Conservation (phyloP, 108 stramenopile species). For the Mayamaea pseudoterrestris region DNA sequence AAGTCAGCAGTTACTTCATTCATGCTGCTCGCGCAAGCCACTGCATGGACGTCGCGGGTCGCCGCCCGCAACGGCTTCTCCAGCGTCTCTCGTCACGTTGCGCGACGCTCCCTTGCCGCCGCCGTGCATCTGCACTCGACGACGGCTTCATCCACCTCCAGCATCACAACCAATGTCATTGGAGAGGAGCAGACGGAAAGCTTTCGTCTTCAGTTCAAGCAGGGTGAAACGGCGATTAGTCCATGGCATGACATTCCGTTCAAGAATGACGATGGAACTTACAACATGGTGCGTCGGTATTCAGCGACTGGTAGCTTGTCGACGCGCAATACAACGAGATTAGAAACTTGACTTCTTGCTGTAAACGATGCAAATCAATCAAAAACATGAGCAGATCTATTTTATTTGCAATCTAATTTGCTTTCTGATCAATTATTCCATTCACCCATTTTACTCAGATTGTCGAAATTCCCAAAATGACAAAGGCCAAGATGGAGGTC, state of each 20-base stretch:
- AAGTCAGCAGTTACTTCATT: conserved; percentile 37
- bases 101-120: not conserved
- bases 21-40: conserved; percentile 21
- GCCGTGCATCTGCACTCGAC: conserved; percentile 4
- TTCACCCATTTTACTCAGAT: conserved; percentile 15
- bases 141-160: too few relatives aligned
- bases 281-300: conserved; percentile 60
- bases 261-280: conserved; percentile 35
- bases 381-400: too few relatives aligned
- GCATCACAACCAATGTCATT: conserved; percentile 32
- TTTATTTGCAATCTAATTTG: too few relatives aligned
- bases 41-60: conserved; percentile 32
- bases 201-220: conserved; percentile 69
- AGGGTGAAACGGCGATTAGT: conserved; percentile 38
- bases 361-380: too few relatives aligned
- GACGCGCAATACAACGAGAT: too few relatives aligned
- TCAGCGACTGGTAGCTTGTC: not conserved
- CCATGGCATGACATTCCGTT: conserved; percentile 88
- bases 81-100: conserved; percentile 7
- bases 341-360: too few relatives aligned
- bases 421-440: too few relatives aligned
- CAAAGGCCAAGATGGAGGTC: conserved; percentile 98
- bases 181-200: conserved; percentile 75
- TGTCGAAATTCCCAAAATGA: conserved; percentile 97
- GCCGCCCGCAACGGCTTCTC: conserved; percentile 12